Base-by-base conservation (phyloP, 2,329 filamentous ascomycete genomes). In the Talaromyces albobiverticillius region DNA sequence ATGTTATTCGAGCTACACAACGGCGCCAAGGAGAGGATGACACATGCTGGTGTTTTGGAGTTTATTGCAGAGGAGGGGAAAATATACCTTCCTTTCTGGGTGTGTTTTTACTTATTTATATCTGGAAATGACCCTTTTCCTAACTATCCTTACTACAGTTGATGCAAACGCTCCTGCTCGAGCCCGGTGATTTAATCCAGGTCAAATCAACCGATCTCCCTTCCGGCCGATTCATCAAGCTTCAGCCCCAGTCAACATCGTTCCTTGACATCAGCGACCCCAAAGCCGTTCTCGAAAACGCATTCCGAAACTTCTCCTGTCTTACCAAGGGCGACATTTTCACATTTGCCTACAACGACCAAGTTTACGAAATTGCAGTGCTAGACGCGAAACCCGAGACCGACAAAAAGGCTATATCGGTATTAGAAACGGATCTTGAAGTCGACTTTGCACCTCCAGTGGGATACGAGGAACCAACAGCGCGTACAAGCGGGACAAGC, bases 261-360 rank as follows among this genome's bases (percentile, higher is more conserved):
- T 99, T 99, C 74, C 87, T 99, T 59, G 93, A 97, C 43, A 97
- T 99, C 68, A 93, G 88, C 64, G 94, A 99, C 65, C 94, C 94
- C 20, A 96, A 96, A 75, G 94, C 94, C 38, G 94, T 99, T 11
- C 84, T 99, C 26, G 94, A 99, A 74, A 94, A 94, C 64, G 93
- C 91, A 0, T 96, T 99, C 74, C 87, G 93, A 41, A 95, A 95
- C 73, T 99, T 97, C 74, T 90, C 92, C 14, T 93, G 93, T 48
- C 81, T 97, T 14, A 96, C 92, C 3, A 90, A 92, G 67, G 92
- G 91, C 59, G 94, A 99, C 67, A 81, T 96, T 41, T 99, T 99
- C 79, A 95, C 89, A 59, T 99, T 99, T 70, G 82, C 87, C 62
- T 99, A 99, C 77, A 99, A 99, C 71, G 92, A 97, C 67, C 88